A percentile compares a stretch with the other conserved stretches of the same genome.
Conservation (phyloP, 177 flowering plant species). For the Tripterygium wilfordii region DNA sequence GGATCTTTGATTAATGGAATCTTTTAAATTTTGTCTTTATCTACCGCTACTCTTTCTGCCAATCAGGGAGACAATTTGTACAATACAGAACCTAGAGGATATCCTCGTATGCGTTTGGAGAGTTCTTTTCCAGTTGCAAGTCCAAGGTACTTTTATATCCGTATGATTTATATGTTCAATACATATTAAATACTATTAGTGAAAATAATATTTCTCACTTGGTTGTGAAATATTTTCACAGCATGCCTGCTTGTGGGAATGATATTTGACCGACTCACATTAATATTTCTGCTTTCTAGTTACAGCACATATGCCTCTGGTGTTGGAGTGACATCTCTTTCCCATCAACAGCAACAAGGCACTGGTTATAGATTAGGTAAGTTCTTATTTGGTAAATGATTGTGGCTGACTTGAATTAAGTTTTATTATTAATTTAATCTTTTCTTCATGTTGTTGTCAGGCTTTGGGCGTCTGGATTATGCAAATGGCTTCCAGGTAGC, state of each 20-base stretch:
- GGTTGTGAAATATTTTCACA: neutral
- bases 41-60: too few species aligned
- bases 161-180: neutral
- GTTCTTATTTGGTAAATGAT: neutral
- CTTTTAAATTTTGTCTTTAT: neutral
- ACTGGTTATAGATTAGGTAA: neutral
- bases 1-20: neutral
- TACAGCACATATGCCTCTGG: neutral
- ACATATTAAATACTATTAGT: neutral
- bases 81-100: constrained; percentile 16
- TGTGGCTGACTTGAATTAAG: too few species aligned
- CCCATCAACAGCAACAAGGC: neutral
- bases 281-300: neutral
- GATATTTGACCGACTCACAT: neutral
- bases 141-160: constrained; percentile 19
- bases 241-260: neutral
- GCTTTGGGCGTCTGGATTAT: too few species aligned
- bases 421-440: too few species aligned
- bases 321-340: neutral
- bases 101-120: constrained; percentile 19
- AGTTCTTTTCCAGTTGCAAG: constrained; percentile 22
- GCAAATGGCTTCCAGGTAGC: too few species aligned
- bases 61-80: constrained; percentile 25
- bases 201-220: too few species aligned
- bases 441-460: too few species aligned